Evolutionary conservation across 2,329 filamentous ascomycete species (phyloP), one percentile per base, ranked within the genome.

Genomic region (Stachybotrys chlorohalonatus): DNA sequence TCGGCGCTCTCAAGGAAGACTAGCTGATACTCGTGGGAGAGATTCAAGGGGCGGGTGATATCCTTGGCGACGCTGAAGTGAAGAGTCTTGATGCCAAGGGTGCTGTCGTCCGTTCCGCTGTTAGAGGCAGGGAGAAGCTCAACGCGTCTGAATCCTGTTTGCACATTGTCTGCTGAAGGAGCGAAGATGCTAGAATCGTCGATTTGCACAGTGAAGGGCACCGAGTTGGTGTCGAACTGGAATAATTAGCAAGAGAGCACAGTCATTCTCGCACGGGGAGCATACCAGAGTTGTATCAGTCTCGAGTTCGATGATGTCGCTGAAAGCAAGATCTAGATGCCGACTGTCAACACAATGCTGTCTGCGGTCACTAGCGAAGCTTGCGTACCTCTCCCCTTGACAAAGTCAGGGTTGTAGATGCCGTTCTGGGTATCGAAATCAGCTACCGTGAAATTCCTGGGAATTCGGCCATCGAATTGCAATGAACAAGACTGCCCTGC

Each of bases 41-140:
- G 67, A 70, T 86, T 85, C 53, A 85, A 67, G 11, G 76, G 75
- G 11, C 78, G 71, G 47, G 69, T 62, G 47, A 54, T 49, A 59
- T 85, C 81, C 62, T 80, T 78, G 65, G 74, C 73, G 36, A 86
- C 63, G 60, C 77, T 81, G 67, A 81, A 85, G 68, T 86, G 83
- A 52, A 85, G 73, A 1, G 81, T 84, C 69, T 83, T 84, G 55
- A 83, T 67, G 31, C 81, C 81, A 31, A 66, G 64, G 45, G 75
- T 79, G 24, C 76, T 79, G n/a, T 69, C 59, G 53, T 82, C 81
- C 48, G 75, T 74, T 53, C 79, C 72, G 16, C 67, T 70, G 70
- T 79, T 76, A 70, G 75, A 69, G 59, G 72, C 66, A 11, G 77
- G 72, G 54, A 82, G 74, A 53, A 84, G 73, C 56, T 83, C 82